These are phyloP conservation scores for Clavispora santaluciae DNA, from an alignment of 805 yeast genomes.

Conservation along the genomic window DNA sequence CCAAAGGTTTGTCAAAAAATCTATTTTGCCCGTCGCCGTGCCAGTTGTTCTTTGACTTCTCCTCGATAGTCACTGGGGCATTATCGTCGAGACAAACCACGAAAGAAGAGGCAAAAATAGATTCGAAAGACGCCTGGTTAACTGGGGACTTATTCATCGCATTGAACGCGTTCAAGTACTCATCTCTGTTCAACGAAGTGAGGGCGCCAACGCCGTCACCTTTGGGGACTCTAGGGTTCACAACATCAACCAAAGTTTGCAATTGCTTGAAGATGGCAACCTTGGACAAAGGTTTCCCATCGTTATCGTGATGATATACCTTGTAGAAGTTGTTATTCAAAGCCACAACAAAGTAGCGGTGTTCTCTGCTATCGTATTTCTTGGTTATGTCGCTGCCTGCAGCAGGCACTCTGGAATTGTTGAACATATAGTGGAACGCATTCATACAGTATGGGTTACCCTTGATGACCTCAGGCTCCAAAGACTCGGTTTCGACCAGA, in stretches of 20 bases:
- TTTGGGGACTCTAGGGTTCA: constrained; percentile 27
- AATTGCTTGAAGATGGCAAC: constrained; percentile 56
- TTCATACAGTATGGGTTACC: constrained; percentile 92
- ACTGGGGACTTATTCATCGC: constrained; percentile 56
- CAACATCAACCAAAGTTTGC: constrained; percentile 43
- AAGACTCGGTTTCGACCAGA: constrained; percentile 60
- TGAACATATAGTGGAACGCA: constrained; percentile 86
- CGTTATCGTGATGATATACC: constrained; percentile 51
- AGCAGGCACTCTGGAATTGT: constrained; percentile 78
- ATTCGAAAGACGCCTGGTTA: constrained; percentile 56
- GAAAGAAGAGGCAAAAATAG: constrained; percentile 75
- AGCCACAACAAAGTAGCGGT: constrained; percentile 68
- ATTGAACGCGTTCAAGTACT: constrained; percentile 60
- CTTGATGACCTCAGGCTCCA: constrained; percentile 77
- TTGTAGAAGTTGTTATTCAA: constrained; percentile 79
- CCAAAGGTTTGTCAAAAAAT: constrained; percentile 87
- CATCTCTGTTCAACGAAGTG: constrained; percentile 82
- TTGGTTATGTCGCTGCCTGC: constrained; percentile 59
- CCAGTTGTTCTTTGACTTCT: constrained; percentile 83
- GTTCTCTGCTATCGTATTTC: constrained; percentile 42
- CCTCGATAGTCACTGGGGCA: constrained; percentile 72
- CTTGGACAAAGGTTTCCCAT: constrained; percentile 42
- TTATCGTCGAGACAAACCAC: constrained; percentile 73
- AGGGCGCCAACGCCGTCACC: constrained; percentile 69
- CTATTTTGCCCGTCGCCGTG: constrained; percentile 94